phyloP scores from a whole-genome alignment of 495 filamentous ascomycete species.

The Aspergillus panamensis region DNA sequence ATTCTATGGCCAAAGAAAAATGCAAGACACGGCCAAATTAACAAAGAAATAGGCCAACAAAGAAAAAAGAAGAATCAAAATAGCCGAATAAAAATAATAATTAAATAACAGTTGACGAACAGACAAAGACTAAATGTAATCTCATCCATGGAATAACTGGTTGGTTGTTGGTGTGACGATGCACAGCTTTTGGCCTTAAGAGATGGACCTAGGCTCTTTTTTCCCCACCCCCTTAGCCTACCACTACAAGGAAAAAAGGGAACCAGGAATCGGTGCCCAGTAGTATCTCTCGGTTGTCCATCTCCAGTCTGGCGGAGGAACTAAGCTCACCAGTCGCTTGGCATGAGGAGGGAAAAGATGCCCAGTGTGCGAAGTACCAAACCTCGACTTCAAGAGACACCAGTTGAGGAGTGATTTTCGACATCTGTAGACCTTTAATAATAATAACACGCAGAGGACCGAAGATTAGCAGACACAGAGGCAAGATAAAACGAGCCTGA shows the following conservation, averaged over 20 bases:
- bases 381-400: neutral
- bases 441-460: neutral
- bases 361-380: neutral
- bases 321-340: neutral
- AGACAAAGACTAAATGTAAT: neutral
- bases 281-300: neutral
- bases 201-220: neutral
- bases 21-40: neutral
- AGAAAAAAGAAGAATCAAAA: neutral
- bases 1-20: neutral
- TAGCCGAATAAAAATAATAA: neutral
- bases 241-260: neutral
- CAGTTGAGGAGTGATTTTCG: neutral
- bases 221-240: neutral
- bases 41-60: neutral
- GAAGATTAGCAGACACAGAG: neutral
- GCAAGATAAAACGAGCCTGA: neutral
- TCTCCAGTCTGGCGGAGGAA: neutral
- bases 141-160: neutral
- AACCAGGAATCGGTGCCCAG: neutral
- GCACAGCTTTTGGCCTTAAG: neutral
- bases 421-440: neutral
- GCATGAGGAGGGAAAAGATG: neutral
- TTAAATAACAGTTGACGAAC: neutral
- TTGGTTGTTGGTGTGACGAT: slow-evolving; percentile 4